Percentiles rank a stretch among this genome's conserved stretches.
These are phyloP conservation scores for Talaromyces liani DNA, from an alignment of 495 filamentous ascomycete genomes.

Conservation along the genomic window DNA sequence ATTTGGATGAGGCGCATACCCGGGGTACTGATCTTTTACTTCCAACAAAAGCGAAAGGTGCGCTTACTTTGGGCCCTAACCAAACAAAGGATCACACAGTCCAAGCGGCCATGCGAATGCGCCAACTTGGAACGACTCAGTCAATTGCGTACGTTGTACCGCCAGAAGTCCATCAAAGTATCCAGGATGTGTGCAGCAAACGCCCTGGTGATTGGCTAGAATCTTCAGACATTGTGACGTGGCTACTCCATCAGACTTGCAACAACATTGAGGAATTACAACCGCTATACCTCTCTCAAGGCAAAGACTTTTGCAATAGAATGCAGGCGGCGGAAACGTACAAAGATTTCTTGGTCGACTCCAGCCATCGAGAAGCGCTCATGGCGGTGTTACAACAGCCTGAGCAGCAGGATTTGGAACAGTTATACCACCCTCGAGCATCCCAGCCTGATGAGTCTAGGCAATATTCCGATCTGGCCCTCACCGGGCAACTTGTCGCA, in stretches of 20 bases:
- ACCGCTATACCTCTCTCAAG: constrained; percentile 50
- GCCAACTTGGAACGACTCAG: constrained; percentile 51
- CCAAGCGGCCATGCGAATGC: constrained; percentile 64
- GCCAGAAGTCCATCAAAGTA: constrained; percentile 44
- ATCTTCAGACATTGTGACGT: constrained; percentile 47
- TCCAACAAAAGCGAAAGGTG: constrained; percentile 49
- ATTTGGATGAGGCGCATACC: constrained; percentile 68
- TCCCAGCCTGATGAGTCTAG: constrained; percentile 5
- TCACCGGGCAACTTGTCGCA: constrained; percentile 21
- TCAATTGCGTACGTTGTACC: constrained; percentile 47
- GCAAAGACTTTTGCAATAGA: constrained; percentile 44
- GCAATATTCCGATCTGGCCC: constrained; percentile 11
- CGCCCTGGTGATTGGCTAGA: constrained; percentile 13
- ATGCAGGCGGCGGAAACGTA: constrained; percentile 19
- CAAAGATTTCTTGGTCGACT: constrained; percentile 21
- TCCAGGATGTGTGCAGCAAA: constrained; percentile 20
- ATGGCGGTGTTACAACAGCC: constrained; percentile 28
- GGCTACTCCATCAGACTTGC: constrained; percentile 58
- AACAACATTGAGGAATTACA: constrained; percentile 44
- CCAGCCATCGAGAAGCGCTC: constrained; percentile 23
- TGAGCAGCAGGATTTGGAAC: constrained; percentile 37
- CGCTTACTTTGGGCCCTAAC: constrained; percentile 57
- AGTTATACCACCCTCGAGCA: constrained; percentile 27
- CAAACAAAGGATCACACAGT: constrained; percentile 65
- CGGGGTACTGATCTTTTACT: constrained; percentile 67